Percentiles rank a stretch among this genome's conserved stretches.
These are phyloP conservation scores for Cronartium ribicola DNA, from an alignment of 1,284 basidiomycete genomes.

Conservation along the genomic window DNA sequence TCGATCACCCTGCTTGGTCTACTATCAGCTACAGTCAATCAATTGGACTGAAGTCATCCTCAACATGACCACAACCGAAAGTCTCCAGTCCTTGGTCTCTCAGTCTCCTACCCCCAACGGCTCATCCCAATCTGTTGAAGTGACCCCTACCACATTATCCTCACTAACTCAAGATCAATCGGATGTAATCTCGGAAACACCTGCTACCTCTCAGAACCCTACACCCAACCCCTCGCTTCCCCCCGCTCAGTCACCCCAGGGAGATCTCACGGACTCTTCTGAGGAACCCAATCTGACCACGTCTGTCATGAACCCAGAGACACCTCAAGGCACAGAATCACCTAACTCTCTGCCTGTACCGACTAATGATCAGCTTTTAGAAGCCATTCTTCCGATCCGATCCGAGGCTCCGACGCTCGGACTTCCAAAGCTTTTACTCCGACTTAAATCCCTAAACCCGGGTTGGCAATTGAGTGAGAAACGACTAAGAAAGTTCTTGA, in stretches of 20 bases:
- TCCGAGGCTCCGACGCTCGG: conserved; percentile 23
- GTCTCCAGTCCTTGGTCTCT: too few relatives aligned
- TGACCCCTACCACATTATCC: background rate
- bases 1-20: too few relatives aligned
- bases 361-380: conserved; percentile 15
- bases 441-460: conserved; percentile 34
- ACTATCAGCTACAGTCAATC: too few relatives aligned
- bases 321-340: background rate
- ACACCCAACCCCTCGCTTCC: too few relatives aligned
- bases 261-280: conserved; percentile 1
- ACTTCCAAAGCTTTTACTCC: conserved; percentile 27
- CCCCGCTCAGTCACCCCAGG: conserved; percentile 4
- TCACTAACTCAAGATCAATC: background rate
- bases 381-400: conserved; percentile 28
- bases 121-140: background rate
- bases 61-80: too few relatives aligned
- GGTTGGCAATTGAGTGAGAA: conserved; percentile 39
- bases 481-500: conserved; percentile 34
- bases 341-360: conserved; percentile 11
- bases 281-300: conserved; percentile 1
- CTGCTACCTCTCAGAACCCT: background rate
- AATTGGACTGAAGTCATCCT: too few relatives aligned
- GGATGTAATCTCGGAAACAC: background rate
- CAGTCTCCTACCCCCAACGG: too few relatives aligned
- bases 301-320: background rate